Evolutionary conservation across 352 stramenopile species (phyloP), one percentile per base, ranked within the genome.

Genomic region (Globisporangium canariense): DNA sequence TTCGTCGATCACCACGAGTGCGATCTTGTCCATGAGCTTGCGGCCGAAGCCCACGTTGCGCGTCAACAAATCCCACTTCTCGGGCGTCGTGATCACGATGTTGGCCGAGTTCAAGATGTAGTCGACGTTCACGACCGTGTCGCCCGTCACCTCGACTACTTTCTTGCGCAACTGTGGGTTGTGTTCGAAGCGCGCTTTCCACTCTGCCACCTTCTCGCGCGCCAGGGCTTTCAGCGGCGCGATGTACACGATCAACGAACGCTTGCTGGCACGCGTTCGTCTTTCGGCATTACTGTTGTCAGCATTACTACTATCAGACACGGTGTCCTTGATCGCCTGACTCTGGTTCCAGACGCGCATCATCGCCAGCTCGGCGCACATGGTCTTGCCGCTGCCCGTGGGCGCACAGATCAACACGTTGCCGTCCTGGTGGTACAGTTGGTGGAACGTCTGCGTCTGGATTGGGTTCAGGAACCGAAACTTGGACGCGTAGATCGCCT

Each of bases 41-140:
- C 85, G 76, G 30, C 87, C 81, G 41, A 93, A 74, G 22, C 79
- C 72, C 75, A 87, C 98, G 41, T 88, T 91, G 64, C 98, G 81
- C 32, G 96, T 98, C 49, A 99, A 86, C 8, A 98, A 70, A 77
- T 99, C 97, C 96, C 96, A 99, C 67, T 98, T 98, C 63, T 99
- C 97, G 2, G 97, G 96, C 6, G 98, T 99, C 45, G 97, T 98
- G 28, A 99, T 90, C 16, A 99, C 86, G 38, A 99, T 94, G 65
- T 98, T 93, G 1, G 96, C 89, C n/a, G 89, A 88, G 43, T 91
- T 90, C 18, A 99, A 70, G 13, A 97, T 71, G 49, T 81, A 82
- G 51, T 95, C 79, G 18, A 89, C 72, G 63, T 99, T 97, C 50
- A 99, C 96, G 40, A 96, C 90, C 6, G 95, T 98, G 68, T 99